Percentiles rank a stretch among this genome's conserved stretches.
Evolutionary conservation across 2,329 filamentous ascomycete genomes (phyloP).

Genomic region (Trichoderma sp.): DNA sequence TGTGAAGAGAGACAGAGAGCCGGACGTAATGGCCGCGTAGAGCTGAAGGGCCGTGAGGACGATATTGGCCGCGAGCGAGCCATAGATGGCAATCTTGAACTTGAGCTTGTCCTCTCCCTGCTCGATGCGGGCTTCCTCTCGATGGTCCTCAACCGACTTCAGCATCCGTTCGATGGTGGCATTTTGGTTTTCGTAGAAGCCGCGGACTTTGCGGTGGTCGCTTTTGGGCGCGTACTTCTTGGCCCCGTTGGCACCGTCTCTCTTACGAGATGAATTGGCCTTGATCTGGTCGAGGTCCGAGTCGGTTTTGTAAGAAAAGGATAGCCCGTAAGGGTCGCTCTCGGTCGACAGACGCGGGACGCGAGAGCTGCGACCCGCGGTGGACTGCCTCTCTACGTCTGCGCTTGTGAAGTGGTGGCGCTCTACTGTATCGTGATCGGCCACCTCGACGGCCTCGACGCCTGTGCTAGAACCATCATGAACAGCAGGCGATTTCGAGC

Average conservation of each 20-base stretch:
- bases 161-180: constrained; percentile 89
- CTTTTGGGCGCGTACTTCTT: constrained; percentile 30
- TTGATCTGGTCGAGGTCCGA: constrained; percentile 76
- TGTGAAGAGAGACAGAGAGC: constrained; percentile 93
- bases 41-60: constrained; percentile 78
- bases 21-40: constrained; percentile 83
- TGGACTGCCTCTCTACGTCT: constrained; percentile 54
- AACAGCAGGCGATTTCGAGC: constrained; percentile 31
- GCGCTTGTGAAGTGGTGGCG: constrained; percentile 43
- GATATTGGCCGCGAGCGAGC: constrained; percentile 78
- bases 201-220: constrained; percentile 61
- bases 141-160: constrained; percentile 90
- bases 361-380: constrained; percentile 40
- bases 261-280: constrained; percentile 78
- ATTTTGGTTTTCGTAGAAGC: constrained; percentile 90
- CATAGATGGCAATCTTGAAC: constrained; percentile 66
- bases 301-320: constrained; percentile 73
- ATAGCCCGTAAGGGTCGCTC: constrained; percentile 81
- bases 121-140: constrained; percentile 76
- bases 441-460: constrained; percentile 42
- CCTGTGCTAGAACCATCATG: constrained; percentile 47
- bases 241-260: constrained; percentile 47
- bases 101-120: constrained; percentile 79
- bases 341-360: constrained; percentile 61
- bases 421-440: constrained; percentile 43